phyloP scores from a whole-genome alignment of 192 early-diverging fungal species.

The Backusella liffmaniae region DNA sequence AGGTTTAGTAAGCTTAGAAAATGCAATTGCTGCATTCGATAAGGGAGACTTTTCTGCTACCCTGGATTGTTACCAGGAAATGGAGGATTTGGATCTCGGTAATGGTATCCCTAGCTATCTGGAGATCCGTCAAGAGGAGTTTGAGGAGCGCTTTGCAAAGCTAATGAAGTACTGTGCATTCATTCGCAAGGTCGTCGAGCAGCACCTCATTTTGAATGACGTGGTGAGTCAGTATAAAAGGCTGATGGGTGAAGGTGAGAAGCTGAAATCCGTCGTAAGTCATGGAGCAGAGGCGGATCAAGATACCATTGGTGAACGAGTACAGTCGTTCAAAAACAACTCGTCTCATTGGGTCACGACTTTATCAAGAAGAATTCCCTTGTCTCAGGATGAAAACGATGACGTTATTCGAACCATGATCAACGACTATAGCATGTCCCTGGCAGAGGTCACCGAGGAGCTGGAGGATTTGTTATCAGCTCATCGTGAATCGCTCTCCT shows the following conservation, averaged over 20 bases:
- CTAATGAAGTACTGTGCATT: slow-evolving; percentile 34
- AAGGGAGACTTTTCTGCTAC: slow-evolving; percentile 25
- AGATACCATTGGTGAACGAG: slow-evolving; percentile 12
- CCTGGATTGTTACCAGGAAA: slow-evolving; percentile 36
- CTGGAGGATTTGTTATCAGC: slow-evolving; percentile 24
- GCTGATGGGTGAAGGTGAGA: slow-evolving; percentile 25
- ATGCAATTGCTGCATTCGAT: slow-evolving; percentile 33
- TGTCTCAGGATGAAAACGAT: slow-evolving; percentile 9
- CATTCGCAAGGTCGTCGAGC: slow-evolving; percentile 35
- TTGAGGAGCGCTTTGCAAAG: slow-evolving; percentile 34
- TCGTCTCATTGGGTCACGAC: slow-evolving; percentile 11
- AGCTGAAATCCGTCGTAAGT: background rate
- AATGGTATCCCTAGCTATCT: slow-evolving; percentile 33
- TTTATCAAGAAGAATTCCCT: slow-evolving; percentile 7
- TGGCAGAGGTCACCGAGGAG: slow-evolving; percentile 25
- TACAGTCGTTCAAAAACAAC: slow-evolving; percentile 19
- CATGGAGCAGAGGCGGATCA: background rate
- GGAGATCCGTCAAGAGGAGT: slow-evolving; percentile 29
- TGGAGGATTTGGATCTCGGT: slow-evolving; percentile 27
- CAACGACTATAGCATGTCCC: slow-evolving; percentile 13
- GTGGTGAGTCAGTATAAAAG: slow-evolving; percentile 24
- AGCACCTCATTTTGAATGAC: slow-evolving; percentile 37
- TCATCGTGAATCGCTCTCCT: slow-evolving; percentile 29
- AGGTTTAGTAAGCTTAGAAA: slow-evolving; percentile 23
- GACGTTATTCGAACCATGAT: slow-evolving; percentile 17